These are phyloP conservation scores for Agaricus blazei DNA, from an alignment of 768 basidiomycete genomes.

Conservation along the genomic window DNA sequence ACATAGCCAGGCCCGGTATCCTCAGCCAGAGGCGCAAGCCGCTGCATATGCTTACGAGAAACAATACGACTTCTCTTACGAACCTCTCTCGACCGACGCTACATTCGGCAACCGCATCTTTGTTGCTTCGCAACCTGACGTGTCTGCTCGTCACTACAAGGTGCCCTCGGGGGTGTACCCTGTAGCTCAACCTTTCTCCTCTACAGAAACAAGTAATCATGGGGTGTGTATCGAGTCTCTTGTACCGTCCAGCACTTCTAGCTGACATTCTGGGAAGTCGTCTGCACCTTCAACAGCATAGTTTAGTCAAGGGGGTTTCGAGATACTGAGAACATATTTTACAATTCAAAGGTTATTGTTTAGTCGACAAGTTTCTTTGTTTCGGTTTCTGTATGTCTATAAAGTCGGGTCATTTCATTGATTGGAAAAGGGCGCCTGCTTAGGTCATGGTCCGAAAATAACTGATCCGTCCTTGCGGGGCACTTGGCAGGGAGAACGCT, in stretches of 20 bases:
- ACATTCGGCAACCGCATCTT: slow-evolving; percentile 51
- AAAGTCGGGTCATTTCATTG: too few relatives aligned
- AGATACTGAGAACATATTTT: too few relatives aligned
- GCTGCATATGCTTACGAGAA: slow-evolving; percentile 53
- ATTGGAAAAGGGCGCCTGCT: not conserved
- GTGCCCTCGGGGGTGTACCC: slow-evolving; percentile 73
- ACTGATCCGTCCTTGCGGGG: not conserved
- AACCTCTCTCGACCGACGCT: slow-evolving; percentile 34
- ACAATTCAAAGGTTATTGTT: too few relatives aligned
- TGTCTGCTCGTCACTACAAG: slow-evolving; percentile 52
- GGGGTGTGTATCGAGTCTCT: not conserved
- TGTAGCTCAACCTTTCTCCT: slow-evolving; percentile 40
- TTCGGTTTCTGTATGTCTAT: too few relatives aligned
- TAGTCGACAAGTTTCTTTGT: too few relatives aligned
- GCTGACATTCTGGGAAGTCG: not conserved
- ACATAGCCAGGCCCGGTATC: slow-evolving; percentile 28
- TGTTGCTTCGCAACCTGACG: slow-evolving; percentile 71
- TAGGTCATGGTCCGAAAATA: not conserved
- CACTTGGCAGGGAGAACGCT: too few relatives aligned
- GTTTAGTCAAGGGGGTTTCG: too few relatives aligned
- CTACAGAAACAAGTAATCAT: slow-evolving; percentile 34
- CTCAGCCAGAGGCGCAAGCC: slow-evolving; percentile 6
- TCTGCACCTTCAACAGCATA: not conserved
- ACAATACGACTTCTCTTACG: slow-evolving; percentile 45
- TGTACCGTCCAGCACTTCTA: not conserved